Evolutionary conservation across 441 rosid species (phyloP), one percentile per base, ranked within the genome.

Genomic region (Hypseocharis bilobata): DNA sequence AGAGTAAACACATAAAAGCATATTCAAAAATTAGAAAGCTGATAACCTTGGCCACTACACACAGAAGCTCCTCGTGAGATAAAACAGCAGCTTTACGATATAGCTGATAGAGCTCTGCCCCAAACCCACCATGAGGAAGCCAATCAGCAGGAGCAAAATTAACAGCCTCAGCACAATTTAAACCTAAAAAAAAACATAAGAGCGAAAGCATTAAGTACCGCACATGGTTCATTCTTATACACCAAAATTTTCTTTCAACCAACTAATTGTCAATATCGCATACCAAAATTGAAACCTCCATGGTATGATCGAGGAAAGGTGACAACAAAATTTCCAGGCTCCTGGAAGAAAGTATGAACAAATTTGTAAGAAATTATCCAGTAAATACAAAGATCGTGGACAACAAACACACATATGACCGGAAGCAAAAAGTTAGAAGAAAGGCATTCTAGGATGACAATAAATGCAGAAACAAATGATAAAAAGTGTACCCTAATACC

Each of bases 61-160:
- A 93, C 57, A 93, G 96, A 78, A 93, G 98, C 86, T 93, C 97
- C 76, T 93, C 98, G 49, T 93, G 97, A 77, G 96, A 88, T 75
- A 93, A 80, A 68, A 93, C 91, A 67, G 97, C 83, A 65, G 92
- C 77, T 80, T 90, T 93, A 56, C 74, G 97, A 82, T 90, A 93
- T 56, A 61, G 74, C 74, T 84, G 86, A 84, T 93, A 93, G 52
- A 87, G 86, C 77, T 88, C 85, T 4, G 95, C 87, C 61, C 92
- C 88, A 71, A 76, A 81, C 28, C 96, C 91, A 72, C 98, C 98
- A 77, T 90, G 84, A 47, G 98, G 98, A 70, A 93, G 80, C 98
- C 98, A 93, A 70, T 90, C 98, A 75, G 96, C 95, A 60, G 98
- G 95, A 60, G 97, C 96, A 78, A 93, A 93, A 79, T 93, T 93